A percentile compares a stretch with the other conserved stretches of the same genome.
These are phyloP conservation scores for Phlebiopsis gigantea DNA, from an alignment of 768 basidiomycete genomes.

Conservation along the genomic window DNA sequence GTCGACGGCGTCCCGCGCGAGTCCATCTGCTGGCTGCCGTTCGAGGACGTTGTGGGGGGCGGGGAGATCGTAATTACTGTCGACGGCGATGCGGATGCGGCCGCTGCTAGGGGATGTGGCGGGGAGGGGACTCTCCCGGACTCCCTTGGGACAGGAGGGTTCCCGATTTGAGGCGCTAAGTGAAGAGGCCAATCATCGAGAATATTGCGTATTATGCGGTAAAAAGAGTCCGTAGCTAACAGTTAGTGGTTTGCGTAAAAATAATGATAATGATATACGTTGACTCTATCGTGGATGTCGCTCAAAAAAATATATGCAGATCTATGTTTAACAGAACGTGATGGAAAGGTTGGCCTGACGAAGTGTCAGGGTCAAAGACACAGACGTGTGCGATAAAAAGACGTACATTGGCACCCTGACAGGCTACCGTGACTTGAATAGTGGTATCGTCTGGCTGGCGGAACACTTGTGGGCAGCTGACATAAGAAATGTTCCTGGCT, in stretches of 20 bases:
- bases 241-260: too few species aligned
- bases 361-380: too few species aligned
- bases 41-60: conserved; percentile 39
- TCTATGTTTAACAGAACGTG: conserved; percentile 27
- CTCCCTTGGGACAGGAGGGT: conserved; percentile 1
- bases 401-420: conserved; percentile 32
- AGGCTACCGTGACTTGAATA: conserved; percentile 37
- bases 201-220: too few species aligned
- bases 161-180: neutral
- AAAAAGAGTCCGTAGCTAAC: too few species aligned
- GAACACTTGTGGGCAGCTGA: conserved; percentile 34
- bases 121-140: conserved; percentile 18
- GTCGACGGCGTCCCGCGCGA: conserved; percentile 34
- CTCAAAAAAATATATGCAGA: too few species aligned
- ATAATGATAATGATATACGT: too few species aligned
- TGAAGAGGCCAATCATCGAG: too few species aligned
- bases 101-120: conserved; percentile 33
- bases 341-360: conserved; percentile 31
- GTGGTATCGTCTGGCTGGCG: conserved; percentile 28
- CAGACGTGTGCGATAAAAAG: neutral
- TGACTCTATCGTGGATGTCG: too few species aligned
- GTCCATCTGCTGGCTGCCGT: conserved; percentile 41
- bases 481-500: too few species aligned
- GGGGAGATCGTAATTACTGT: conserved; percentile 41
- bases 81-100: conserved; percentile 32